Evolutionary conservation across 148 eudicot species (phyloP).

Genomic region (Spergularia bocconei): DNA sequence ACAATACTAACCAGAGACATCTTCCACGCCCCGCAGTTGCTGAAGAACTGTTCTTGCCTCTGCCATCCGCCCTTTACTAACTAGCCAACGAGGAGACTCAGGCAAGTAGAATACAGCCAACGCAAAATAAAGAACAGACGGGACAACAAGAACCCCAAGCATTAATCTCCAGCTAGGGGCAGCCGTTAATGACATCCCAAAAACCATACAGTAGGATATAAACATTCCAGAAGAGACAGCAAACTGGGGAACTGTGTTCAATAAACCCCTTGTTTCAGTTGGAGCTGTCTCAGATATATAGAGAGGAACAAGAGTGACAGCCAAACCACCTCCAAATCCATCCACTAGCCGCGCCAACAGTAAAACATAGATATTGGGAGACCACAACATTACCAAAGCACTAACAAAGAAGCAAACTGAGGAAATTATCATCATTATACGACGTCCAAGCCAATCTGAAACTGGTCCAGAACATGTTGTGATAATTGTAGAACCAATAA

Average conservation of each 20-base stretch:
- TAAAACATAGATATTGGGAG: slow-evolving; percentile 59
- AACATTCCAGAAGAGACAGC: slow-evolving; percentile 62
- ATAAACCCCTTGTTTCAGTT: slow-evolving; percentile 56
- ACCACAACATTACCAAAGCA: slow-evolving; percentile 61
- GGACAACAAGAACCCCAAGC: slow-evolving; percentile 59
- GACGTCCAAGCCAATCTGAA: slow-evolving; percentile 65
- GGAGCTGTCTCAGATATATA: slow-evolving; percentile 82
- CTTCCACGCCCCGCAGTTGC: slow-evolving; percentile 60
- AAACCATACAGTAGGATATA: slow-evolving; percentile 54
- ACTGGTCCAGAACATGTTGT: slow-evolving; percentile 62
- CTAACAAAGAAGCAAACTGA: slow-evolving; percentile 54
- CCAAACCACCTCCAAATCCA: slow-evolving; percentile 70
- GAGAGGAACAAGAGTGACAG: slow-evolving; percentile 66
- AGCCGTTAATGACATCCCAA: slow-evolving; percentile 59
- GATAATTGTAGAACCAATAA: slow-evolving; percentile 58
- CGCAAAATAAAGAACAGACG: slow-evolving; percentile 46
- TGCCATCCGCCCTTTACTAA: slow-evolving; percentile 64
- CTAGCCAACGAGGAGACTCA: slow-evolving; percentile 82
- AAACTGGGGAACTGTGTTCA: slow-evolving; percentile 70
- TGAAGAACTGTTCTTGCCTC: slow-evolving; percentile 70
- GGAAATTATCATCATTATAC: slow-evolving; percentile 54
- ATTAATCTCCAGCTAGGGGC: slow-evolving; percentile 71
- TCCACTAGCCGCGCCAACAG: slow-evolving; percentile 61
- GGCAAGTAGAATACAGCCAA: slow-evolving; percentile 61
- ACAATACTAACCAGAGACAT: slow-evolving; percentile 55